Conservation (phyloP, 2,329 filamentous ascomycete species). For the Hymenoscyphus fructigenus region DNA sequence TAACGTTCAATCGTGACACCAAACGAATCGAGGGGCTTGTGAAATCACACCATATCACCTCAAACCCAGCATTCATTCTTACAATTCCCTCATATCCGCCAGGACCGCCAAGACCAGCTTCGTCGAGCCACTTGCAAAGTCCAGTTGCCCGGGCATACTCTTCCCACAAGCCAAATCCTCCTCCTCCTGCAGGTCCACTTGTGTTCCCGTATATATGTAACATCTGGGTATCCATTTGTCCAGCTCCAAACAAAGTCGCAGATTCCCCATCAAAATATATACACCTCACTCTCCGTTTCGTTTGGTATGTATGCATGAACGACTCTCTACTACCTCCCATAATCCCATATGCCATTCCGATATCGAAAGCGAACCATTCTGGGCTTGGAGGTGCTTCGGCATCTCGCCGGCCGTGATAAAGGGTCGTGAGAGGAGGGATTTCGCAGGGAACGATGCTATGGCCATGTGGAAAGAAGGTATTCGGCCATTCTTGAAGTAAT, state of each 20-base stretch:
- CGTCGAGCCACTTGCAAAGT: conserved; percentile 47
- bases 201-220: conserved; percentile 49
- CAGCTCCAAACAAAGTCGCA: conserved; percentile 47
- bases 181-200: conserved; percentile 35
- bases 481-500: conserved; percentile 50
- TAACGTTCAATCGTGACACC: conserved; percentile 47
- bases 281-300: conserved; percentile 42
- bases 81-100: conserved; percentile 50
- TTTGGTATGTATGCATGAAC: conserved; percentile 50
- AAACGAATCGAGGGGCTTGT: conserved; percentile 44
- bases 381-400: conserved; percentile 44
- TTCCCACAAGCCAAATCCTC: conserved; percentile 38
- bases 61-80: conserved; percentile 52
- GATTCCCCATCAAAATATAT: conserved; percentile 53
- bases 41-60: conserved; percentile 54
- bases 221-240: conserved; percentile 50
- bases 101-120: conserved; percentile 42
- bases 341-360: conserved; percentile 54
- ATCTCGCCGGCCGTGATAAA: conserved; percentile 50
- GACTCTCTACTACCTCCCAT: conserved; percentile 46
- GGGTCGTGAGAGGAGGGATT: conserved; percentile 46
- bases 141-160: conserved; percentile 50
- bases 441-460: conserved; percentile 48
- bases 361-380: conserved; percentile 53
- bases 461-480: conserved; percentile 52